phyloP scores from a whole-genome alignment of 352 stramenopile species.

The Phytopythium ostracodes region DNA sequence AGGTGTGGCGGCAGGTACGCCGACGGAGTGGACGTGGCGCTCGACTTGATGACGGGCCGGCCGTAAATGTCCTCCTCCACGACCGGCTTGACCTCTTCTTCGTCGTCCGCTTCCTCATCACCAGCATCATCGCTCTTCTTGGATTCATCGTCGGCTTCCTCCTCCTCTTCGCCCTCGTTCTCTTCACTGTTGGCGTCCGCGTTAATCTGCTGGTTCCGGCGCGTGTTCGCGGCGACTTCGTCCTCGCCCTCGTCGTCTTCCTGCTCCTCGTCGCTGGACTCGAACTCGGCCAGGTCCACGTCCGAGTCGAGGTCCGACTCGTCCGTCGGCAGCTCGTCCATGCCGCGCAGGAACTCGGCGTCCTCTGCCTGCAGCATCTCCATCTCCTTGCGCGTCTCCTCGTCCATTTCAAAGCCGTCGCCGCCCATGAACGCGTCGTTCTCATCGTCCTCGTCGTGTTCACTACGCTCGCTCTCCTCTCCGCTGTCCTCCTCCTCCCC shows the following conservation, averaged over 20 bases:
- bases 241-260: conserved; percentile 24
- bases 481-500: conserved; percentile 20
- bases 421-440: conserved; percentile 22
- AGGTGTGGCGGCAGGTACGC: conserved; percentile 88
- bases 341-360: conserved; percentile 74
- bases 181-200: conserved; percentile 11
- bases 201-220: conserved; percentile 40
- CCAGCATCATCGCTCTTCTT: conserved; percentile 11
- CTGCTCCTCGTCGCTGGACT: conserved; percentile 57
- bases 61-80: conserved; percentile 84
- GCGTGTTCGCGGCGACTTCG: conserved; percentile 50
- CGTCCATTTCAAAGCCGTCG: conserved; percentile 52
- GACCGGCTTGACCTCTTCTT: conserved; percentile 14
- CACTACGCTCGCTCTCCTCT: conserved; percentile 11
- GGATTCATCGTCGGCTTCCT: conserved; percentile 13
- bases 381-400: conserved; percentile 76
- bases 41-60: conserved; percentile 54
- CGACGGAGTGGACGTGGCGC: conserved; percentile 34
- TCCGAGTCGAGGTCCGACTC: conserved; percentile 75
- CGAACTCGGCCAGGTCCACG: conserved; percentile 55
- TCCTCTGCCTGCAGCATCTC: conserved; percentile 74
- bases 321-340: conserved; percentile 83
- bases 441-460: conserved; percentile 18
- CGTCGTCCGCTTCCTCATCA: conserved; percentile 16
- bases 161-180: conserved; percentile 10